Evolutionary conservation across 2,329 filamentous ascomycete genomes (phyloP).

Genomic region (Colletotrichum tropicicola): DNA sequence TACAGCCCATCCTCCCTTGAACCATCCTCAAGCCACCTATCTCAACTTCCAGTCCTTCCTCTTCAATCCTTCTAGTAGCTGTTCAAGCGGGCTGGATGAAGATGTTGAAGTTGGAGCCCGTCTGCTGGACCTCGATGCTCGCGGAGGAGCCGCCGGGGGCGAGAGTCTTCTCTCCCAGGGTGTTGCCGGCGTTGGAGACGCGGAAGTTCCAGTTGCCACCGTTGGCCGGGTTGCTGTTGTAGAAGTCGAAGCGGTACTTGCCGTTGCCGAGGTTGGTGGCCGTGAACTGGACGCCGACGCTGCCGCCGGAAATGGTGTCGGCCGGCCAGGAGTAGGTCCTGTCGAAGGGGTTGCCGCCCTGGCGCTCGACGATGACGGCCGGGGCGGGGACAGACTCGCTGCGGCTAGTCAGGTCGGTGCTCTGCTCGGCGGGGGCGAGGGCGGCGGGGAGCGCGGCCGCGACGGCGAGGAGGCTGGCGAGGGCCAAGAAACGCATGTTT

Average conservation of each 20-base stretch:
- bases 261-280: background rate
- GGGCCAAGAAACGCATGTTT: background rate
- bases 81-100: background rate
- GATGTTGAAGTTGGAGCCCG: background rate
- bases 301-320: background rate
- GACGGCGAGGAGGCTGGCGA: background rate
- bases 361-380: background rate
- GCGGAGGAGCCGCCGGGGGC: background rate
- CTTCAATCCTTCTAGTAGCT: background rate
- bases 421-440: background rate
- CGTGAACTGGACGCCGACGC: background rate
- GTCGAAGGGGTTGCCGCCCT: background rate
- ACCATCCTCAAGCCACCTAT: background rate
- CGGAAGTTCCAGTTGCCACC: background rate
- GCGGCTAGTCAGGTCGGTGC: background rate
- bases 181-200: background rate
- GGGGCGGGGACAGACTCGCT: background rate
- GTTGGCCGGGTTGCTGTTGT: background rate
- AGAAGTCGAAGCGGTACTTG: background rate
- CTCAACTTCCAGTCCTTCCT: background rate
- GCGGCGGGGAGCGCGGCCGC: background rate
- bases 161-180: background rate
- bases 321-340: background rate
- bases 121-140: background rate
- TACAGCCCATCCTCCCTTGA: background rate